A percentile compares a stretch with the other conserved stretches of the same genome.
Evolutionary conservation across 2,329 filamentous ascomycete species (phyloP).

Genomic region (Truncatella angustata): DNA sequence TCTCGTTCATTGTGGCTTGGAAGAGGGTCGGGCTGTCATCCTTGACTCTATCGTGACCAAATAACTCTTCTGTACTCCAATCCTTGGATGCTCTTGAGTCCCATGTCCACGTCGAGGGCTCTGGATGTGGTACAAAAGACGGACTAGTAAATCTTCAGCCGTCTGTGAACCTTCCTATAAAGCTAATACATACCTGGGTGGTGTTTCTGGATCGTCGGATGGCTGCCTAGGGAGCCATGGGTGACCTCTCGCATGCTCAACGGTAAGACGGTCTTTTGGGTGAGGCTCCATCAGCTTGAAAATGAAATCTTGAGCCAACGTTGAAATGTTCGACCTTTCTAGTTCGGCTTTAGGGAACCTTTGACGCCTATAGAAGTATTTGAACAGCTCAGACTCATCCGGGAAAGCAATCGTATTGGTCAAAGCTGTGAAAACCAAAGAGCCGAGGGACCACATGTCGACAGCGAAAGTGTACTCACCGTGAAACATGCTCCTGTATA

Average conservation of each 20-base stretch:
- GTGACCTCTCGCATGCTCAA: not conserved
- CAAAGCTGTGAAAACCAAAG: constrained; percentile 16
- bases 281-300: not conserved
- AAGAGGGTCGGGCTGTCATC: too few species aligned
- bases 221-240: not conserved
- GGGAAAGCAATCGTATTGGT: not conserved
- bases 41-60: too few species aligned
- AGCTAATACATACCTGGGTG: not conserved
- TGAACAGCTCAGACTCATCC: not conserved
- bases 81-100: not conserved
- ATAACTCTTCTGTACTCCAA: not conserved
- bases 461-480: constrained; percentile 13
- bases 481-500: not conserved
- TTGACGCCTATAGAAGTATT: not conserved
- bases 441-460: constrained; percentile 26
- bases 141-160: too few species aligned
- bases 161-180: too few species aligned
- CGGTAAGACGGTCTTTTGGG: not conserved
- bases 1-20: too few species aligned
- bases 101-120: not conserved
- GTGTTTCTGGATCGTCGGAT: not conserved
- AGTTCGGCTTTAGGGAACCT: not conserved
- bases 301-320: not conserved
- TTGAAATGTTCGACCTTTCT: not conserved
- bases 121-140: not conserved